Evolutionary conservation across 2,329 filamentous ascomycete species (phyloP).

Genomic region (Stachybotrys elegans): DNA sequence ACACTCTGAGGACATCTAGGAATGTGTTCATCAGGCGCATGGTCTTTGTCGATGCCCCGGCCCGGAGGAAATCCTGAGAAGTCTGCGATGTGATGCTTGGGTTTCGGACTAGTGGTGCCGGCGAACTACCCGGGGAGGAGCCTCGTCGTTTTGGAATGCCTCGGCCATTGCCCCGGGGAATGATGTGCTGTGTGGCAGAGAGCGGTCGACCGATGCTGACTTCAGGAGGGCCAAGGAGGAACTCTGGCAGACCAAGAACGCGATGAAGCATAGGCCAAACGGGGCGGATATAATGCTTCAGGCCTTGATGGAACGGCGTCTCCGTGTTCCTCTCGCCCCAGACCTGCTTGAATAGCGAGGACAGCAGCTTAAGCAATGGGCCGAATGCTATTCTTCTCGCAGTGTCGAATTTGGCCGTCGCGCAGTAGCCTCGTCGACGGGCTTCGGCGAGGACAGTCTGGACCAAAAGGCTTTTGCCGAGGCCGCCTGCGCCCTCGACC

Average conservation of each 20-base stretch:
- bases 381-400: constrained; percentile 57
- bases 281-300: constrained; percentile 59
- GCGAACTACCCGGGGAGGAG: constrained; percentile 44
- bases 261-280: constrained; percentile 61
- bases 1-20: constrained; percentile 75
- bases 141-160: constrained; percentile 35
- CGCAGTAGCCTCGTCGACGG: constrained; percentile 57
- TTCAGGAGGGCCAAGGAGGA: constrained; percentile 53
- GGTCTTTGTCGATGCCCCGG: constrained; percentile 54
- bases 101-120: constrained; percentile 27
- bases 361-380: constrained; percentile 58
- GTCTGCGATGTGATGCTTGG: constrained; percentile 40
- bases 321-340: constrained; percentile 63
- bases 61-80: constrained; percentile 56
- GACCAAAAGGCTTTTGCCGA: constrained; percentile 62
- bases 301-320: constrained; percentile 54
- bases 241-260: constrained; percentile 62
- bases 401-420: constrained; percentile 62
- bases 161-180: constrained; percentile 24
- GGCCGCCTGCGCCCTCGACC: constrained; percentile 55
- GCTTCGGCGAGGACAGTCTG: constrained; percentile 59
- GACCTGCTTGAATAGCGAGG: constrained; percentile 62
- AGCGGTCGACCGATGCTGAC: constrained; percentile 26
- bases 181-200: constrained; percentile 28
- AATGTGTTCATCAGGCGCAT: constrained; percentile 84